Conservation (phyloP, 163 green algal species). For the Scenedesmus sp. region DNA sequence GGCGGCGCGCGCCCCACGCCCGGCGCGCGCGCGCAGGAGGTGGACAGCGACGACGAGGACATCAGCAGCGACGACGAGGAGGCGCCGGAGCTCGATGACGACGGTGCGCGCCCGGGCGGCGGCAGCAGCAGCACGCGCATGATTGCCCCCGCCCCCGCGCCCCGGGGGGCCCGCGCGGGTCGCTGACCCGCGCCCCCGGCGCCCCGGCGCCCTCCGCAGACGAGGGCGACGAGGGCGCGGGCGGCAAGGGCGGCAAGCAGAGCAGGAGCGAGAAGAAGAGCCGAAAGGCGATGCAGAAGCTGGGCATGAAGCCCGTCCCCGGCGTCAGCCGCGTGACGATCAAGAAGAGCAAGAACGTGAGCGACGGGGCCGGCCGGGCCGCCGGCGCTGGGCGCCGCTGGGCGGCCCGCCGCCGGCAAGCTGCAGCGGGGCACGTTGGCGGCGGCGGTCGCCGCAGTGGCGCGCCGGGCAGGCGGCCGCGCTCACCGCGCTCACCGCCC, state of each 20-base stretch:
- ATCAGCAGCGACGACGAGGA: constrained; percentile 70
- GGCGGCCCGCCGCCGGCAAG: no score
- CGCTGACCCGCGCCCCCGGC: no score
- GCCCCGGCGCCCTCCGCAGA: not conserved
- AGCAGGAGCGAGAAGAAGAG: constrained; percentile 98
- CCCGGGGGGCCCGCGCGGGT: no score
- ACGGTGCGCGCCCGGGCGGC: constrained; percentile 26
- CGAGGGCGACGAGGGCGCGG: constrained; percentile 22
- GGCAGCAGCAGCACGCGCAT: not conserved
- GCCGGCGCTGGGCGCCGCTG: no score
- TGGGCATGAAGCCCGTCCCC: constrained; percentile 98
- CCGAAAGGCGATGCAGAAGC: constrained; percentile 98
- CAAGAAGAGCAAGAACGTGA: constrained; percentile 98
- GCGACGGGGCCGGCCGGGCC: no score
- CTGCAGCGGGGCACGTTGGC: no score
- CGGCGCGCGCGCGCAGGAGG: constrained; percentile 45
- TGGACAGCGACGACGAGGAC: constrained; percentile 71
- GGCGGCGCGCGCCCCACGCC: no score
- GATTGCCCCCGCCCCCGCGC: not conserved
- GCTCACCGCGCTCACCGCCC: no score
- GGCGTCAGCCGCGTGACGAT: constrained; percentile 95
- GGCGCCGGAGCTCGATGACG: constrained; percentile 52
- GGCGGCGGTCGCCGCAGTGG: no score
- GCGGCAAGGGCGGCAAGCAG: constrained; percentile 81
- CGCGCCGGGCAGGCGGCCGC: no score